Percentiles rank a stretch among this genome's conserved stretches.
phyloP scores from a whole-genome alignment of 1,139 yeast genomes.

The Taphrina communis region DNA sequence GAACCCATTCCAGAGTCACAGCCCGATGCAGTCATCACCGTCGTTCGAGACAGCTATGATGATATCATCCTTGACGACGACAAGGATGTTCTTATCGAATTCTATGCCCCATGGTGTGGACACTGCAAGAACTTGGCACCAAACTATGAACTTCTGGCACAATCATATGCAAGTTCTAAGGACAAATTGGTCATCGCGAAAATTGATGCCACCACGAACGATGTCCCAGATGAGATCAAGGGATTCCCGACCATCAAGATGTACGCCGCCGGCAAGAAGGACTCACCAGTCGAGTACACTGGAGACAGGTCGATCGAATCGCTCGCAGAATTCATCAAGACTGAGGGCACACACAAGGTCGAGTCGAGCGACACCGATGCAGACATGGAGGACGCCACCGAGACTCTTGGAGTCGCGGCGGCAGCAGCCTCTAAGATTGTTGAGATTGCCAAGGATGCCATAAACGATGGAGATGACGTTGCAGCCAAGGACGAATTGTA shows the following conservation, averaged over 20 bases:
- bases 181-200: slow-evolving; percentile 53
- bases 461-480: slow-evolving; percentile 9
- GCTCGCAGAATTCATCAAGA: slow-evolving; percentile 71
- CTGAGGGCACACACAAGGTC: slow-evolving; percentile 63
- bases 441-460: slow-evolving; percentile 48
- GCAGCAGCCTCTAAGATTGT: slow-evolving; percentile 46
- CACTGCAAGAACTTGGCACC: slow-evolving; percentile 97
- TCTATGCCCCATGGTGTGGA: slow-evolving; percentile 99
- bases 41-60: slow-evolving; percentile 71
- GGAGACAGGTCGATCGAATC: slow-evolving; percentile 78
- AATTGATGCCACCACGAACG: slow-evolving; percentile 58
- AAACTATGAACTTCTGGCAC: slow-evolving; percentile 56
- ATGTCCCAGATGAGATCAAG: slow-evolving; percentile 67
- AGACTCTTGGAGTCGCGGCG: slow-evolving; percentile 36
- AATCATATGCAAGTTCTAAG: slow-evolving; percentile 56
- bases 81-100: slow-evolving; percentile 89
- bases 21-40: slow-evolving; percentile 68
- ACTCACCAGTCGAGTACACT: slow-evolving; percentile 70
- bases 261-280: slow-evolving; percentile 88
- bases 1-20: slow-evolving; percentile 85
- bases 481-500: slow-evolving; percentile 23
- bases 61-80: slow-evolving; percentile 66
- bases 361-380: slow-evolving; percentile 48
- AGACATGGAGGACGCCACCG: slow-evolving; percentile 36
- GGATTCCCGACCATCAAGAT: slow-evolving; percentile 95